Evolutionary conservation across 2,329 filamentous ascomycete species (phyloP).

Genomic region (Aspergillus nomiae): DNA sequence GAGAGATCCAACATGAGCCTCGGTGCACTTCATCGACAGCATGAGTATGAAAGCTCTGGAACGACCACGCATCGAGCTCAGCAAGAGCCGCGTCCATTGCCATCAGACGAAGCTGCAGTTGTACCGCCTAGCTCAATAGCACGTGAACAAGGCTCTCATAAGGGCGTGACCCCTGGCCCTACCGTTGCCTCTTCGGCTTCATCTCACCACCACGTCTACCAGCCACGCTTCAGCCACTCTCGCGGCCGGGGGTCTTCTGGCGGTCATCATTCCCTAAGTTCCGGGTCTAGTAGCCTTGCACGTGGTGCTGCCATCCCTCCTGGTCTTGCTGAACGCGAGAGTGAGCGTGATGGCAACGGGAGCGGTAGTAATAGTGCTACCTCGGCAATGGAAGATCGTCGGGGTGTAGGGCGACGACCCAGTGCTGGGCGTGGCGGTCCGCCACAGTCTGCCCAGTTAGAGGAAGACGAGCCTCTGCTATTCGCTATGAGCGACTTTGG

Average conservation of each 20-base stretch:
- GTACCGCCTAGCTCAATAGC: conserved; percentile 19
- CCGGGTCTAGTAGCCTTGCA: conserved; percentile 42
- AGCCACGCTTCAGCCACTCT: conserved; percentile 39
- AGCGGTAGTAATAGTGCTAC: conserved; percentile 45
- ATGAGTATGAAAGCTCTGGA: conserved; percentile 30
- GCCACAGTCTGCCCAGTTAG: conserved; percentile 30
- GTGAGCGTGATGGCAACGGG: conserved; percentile 40
- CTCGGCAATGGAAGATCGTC: conserved; percentile 37
- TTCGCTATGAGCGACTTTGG: conserved; percentile 52
- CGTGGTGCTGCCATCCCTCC: conserved; percentile 36
- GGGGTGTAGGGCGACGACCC: conserved; percentile 37
- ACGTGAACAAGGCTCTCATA: conserved; percentile 23
- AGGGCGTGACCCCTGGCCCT: conserved; percentile 26
- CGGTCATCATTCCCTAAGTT: conserved; percentile 41
- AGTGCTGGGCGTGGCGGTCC: conserved; percentile 35
- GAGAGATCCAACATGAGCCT: conserved; percentile 37
- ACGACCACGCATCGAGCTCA: conserved; percentile 24
- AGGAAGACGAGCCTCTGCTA: conserved; percentile 48
- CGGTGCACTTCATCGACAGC: conserved; percentile 35
- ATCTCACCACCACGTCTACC: conserved; percentile 38
- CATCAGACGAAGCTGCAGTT: conserved; percentile 22
- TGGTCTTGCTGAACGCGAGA: conserved; percentile 38
- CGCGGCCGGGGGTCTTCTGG: conserved; percentile 42
- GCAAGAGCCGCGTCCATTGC: conserved; percentile 19
- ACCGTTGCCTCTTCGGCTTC: conserved; percentile 33